Conservation (phyloP, 2,329 filamentous ascomycete genomes). For the Ceratocystis smalleyi region DNA sequence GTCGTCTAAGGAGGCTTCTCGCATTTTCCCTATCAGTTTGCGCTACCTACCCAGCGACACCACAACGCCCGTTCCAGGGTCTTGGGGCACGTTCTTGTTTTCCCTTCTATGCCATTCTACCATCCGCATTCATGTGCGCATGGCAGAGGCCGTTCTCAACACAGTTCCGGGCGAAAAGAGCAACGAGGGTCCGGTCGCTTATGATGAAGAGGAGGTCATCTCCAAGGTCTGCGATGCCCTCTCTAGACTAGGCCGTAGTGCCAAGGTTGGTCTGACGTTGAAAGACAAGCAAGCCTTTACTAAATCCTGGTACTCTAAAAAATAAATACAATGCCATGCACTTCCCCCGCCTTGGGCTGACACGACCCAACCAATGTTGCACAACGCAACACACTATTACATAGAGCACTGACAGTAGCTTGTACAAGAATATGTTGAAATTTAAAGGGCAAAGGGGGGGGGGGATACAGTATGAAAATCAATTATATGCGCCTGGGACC, state of each 20-base stretch:
- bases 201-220: conserved; percentile 53
- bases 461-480: conserved; percentile 8
- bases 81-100: conserved; percentile 65
- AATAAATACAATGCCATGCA: conserved; percentile 17
- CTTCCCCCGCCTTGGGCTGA: background rate
- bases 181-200: conserved; percentile 24
- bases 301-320: conserved; percentile 41
- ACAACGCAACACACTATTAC: background rate
- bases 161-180: conserved; percentile 26
- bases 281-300: conserved; percentile 74
- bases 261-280: conserved; percentile 71
- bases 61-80: conserved; percentile 72
- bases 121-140: conserved; percentile 78
- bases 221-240: conserved; percentile 72
- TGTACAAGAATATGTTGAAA: no score
- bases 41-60: conserved; percentile 80
- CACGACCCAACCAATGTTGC: background rate
- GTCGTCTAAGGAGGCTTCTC: conserved; percentile 47
- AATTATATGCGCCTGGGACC: conserved; percentile 14
- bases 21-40: conserved; percentile 81
- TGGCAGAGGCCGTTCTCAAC: conserved; percentile 59
- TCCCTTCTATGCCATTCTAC: conserved; percentile 68
- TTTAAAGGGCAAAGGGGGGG: no score
- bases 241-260: conserved; percentile 73
- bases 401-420: background rate